Evolutionary conservation across 2,329 filamentous ascomycete genomes (phyloP), one percentile per base, ranked within the genome.

Genomic region (Ambrosiella beaveri): DNA sequence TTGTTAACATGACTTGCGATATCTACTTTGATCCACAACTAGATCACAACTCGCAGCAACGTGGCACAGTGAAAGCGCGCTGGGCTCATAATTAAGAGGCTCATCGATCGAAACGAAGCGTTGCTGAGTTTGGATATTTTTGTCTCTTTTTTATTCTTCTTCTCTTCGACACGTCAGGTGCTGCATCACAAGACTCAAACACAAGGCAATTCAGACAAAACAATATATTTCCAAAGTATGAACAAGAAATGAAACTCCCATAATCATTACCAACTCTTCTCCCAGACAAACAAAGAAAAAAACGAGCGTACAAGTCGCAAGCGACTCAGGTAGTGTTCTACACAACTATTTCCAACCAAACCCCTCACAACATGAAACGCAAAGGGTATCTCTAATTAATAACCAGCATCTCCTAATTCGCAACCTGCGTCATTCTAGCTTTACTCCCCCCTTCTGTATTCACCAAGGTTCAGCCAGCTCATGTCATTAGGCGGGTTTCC

Each of bases 391-490:
- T 41, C n/a, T 41, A 41, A 11, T 12, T 12, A 41, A n/a, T 2
- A 41, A 41, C 39, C 11, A 41, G 15, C 4, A n/a, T 36, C n/a
- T 19, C 47, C 47, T 36, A 15, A 11, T 35, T 36, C 7, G 11
- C 8, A 51, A 27, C 13, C 52, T 40, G 41, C 55, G n/a, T 17
- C 37, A 11, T 40, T 51, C 44, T 35, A 44, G n/a, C 35, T 17
- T 41, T 51, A 57, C 27, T 39, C 3, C 35, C 38, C 51, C 12
- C 61, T 59, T n/a, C 53, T 57, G 41, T 62, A 61, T 37, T 77
- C 77, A 52, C 81, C 82, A 15, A 89, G 74, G 65, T 89, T 88
- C 62, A 90, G 70, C 86, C 86, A 90, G 69, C 84, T 87, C 83
- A 89, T 86, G 67, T 89, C 86, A 55, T 75, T 76, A 11, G 76